Evolutionary conservation across 2,329 filamentous ascomycete genomes (phyloP), one percentile per base, ranked within the genome.

Genomic region (Torrubiellomyces zombiae): DNA sequence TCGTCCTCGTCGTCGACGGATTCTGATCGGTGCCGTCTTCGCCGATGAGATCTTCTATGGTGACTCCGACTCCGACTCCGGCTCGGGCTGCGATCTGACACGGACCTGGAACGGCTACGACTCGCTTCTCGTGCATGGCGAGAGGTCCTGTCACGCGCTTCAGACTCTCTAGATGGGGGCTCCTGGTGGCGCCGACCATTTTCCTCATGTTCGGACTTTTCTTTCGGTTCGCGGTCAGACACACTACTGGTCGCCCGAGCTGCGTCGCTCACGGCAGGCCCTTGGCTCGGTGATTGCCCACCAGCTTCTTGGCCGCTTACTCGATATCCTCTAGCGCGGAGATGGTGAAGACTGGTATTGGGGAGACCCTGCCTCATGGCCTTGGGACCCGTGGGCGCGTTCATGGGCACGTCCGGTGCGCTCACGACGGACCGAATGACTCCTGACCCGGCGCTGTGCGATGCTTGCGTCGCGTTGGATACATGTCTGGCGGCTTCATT

Each of bases 361-460:
- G 80, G 78, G 8, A 83, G 59, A 16, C 83, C 82, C 50, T 89
- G 77, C 34, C 86, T 69, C 81, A 95, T 92, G 11, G 89, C 89
- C 52, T 89, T 85, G 23, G 89, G 89, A 7, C 85, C 89, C 27
- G 78, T 92, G 15, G 89, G 89, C 15, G 89, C 89, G 53, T 63
- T 81, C 53, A 72, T 49, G 21, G 70, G 70, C 25, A 54, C 50
- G 38, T 55, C 48, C 34, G 54, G 48, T 30, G 38, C 42, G 26
- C 48, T 31, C 30, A 43, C 28, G 15, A 50, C 41, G 25, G 44
- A 45, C 33, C 46, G 49, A 30, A 50, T 42, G 19, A 36, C 31
- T 22, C 36, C 38, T 23, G 36, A 21, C 28, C 37, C 38, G 20
- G 32, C 31, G 15, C 21, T 14, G 24, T 23, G 31, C 22, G 29